phyloP scores from a whole-genome alignment of 257 asterid species.

The Przewalskia tangutica region DNA sequence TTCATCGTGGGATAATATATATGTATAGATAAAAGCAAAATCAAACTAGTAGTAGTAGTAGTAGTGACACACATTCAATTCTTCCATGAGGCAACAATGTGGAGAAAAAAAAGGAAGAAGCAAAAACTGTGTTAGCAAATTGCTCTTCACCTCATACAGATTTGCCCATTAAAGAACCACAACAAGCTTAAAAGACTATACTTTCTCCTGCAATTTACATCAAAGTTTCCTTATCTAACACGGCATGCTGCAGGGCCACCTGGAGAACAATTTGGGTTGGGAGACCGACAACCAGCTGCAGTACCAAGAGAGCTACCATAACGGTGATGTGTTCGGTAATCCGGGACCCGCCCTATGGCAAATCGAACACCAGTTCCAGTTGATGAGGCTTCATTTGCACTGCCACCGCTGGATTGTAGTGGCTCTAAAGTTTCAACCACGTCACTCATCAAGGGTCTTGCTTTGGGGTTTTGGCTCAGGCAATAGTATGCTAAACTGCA shows the following conservation, averaged over 20 bases:
- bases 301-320: constrained; percentile 43
- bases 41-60: neutral
- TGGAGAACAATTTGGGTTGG: constrained; percentile 64
- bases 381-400: constrained; percentile 40
- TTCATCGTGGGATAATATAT: neutral
- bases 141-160: constrained; percentile 2
- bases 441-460: constrained; percentile 96
- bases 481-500: constrained; percentile 99
- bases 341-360: constrained; percentile 45
- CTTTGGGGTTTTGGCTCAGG: constrained; percentile 96
- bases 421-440: constrained; percentile 98
- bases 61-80: constrained; percentile 6
- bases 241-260: constrained; percentile 69
- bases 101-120: neutral
- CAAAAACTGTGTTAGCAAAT: constrained; percentile 1
- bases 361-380: constrained; percentile 52
- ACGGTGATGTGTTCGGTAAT: constrained; percentile 53
- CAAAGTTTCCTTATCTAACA: constrained; percentile 52
- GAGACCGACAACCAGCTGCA: constrained; percentile 58
- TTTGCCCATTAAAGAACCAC: constrained; percentile 2
- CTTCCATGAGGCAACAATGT: neutral
- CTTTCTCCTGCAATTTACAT: constrained; percentile 17
- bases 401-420: constrained; percentile 47
- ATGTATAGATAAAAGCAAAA: neutral
- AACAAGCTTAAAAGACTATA: constrained; percentile 2